Conservation (phyloP, 495 filamentous ascomycete species). For the Aspergillus heteromorphus region DNA sequence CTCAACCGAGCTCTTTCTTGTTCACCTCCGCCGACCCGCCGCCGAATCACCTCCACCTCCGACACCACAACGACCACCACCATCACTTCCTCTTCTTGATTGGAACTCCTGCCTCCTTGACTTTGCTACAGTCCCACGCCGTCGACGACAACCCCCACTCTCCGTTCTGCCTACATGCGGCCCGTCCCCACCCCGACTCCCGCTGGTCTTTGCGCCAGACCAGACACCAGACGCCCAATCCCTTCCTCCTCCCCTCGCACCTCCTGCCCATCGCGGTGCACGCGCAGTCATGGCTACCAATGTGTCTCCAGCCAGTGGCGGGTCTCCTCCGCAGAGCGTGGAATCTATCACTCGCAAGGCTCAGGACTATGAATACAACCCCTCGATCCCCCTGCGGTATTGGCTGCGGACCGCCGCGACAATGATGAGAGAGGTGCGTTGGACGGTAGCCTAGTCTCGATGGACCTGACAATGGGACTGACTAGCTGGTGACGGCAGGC, state of each 20-base stretch:
- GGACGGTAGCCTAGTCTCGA: neutral
- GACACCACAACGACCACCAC: too few relatives aligned
- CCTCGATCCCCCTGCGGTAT: slow-evolving; percentile 62
- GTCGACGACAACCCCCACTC: too few relatives aligned
- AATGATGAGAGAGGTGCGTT: slow-evolving; percentile 68
- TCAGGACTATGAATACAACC: slow-evolving; percentile 72
- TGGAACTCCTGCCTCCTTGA: too few relatives aligned
- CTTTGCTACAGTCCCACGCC: too few relatives aligned
- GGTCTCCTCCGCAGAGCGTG: slow-evolving; percentile 55
- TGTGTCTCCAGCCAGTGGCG: slow-evolving; percentile 15
- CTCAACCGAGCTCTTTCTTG: neutral
- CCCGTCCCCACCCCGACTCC: slow-evolving; percentile 3
- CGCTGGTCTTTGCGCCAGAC: neutral
- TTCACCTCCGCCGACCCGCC: too few relatives aligned
- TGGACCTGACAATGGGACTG: neutral
- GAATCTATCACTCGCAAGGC: slow-evolving; percentile 68
- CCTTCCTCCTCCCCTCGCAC: neutral
- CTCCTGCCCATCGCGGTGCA: neutral
- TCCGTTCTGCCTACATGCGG: slow-evolving; percentile 23
- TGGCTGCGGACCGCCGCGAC: slow-evolving; percentile 80
- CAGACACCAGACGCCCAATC: neutral
- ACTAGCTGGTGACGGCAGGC: slow-evolving; percentile 42
- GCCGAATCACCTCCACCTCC: too few relatives aligned
- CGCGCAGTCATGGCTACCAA: slow-evolving; percentile 26
- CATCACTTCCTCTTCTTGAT: too few relatives aligned